Evolutionary conservation across 2,329 filamentous ascomycete species (phyloP).

Genomic region (Knufia fluminis): DNA sequence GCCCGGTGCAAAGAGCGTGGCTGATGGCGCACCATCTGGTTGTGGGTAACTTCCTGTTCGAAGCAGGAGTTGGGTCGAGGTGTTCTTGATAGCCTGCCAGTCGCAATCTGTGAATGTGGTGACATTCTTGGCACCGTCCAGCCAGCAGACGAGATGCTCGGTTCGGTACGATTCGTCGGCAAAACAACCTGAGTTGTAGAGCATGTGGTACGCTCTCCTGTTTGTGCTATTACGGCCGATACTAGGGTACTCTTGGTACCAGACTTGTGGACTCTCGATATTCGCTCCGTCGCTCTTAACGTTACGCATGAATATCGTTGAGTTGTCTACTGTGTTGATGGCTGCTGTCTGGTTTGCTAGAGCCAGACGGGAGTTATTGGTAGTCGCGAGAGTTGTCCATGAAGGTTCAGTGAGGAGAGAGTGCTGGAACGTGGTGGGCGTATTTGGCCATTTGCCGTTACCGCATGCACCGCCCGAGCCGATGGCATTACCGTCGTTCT

Average conservation of each 20-base stretch:
- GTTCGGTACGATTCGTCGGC: slow-evolving; percentile 12
- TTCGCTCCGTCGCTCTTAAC: slow-evolving; percentile 12
- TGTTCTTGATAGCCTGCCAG: not conserved
- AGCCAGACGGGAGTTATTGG: slow-evolving; percentile 25
- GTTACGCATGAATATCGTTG: not conserved
- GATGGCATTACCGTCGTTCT: slow-evolving; percentile 51
- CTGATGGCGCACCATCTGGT: slow-evolving; percentile 5
- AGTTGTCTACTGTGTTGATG: not conserved
- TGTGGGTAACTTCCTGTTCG: slow-evolving; percentile 11
- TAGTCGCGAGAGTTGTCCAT: not conserved
- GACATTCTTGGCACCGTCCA: slow-evolving; percentile 3
- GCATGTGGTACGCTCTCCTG: slow-evolving; percentile 12
- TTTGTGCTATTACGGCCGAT: not conserved
- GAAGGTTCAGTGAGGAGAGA: slow-evolving; percentile 18
- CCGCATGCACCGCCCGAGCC: slow-evolving; percentile 30
- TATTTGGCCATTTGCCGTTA: slow-evolving; percentile 26
- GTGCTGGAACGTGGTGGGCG: slow-evolving; percentile 19
- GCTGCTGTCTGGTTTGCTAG: not conserved
- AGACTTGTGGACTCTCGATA: slow-evolving; percentile 12
- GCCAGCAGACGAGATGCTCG: slow-evolving; percentile 13
- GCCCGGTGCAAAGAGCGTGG: slow-evolving; percentile 13
- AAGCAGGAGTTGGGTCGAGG: slow-evolving; percentile 13
- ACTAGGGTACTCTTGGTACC: slow-evolving; percentile 4
- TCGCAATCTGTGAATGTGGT: slow-evolving; percentile 11
- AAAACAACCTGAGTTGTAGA: slow-evolving; percentile 17